These are phyloP conservation scores for Cynara cardunculus DNA, from an alignment of 129 eudicot genomes.

Conservation along the genomic window DNA sequence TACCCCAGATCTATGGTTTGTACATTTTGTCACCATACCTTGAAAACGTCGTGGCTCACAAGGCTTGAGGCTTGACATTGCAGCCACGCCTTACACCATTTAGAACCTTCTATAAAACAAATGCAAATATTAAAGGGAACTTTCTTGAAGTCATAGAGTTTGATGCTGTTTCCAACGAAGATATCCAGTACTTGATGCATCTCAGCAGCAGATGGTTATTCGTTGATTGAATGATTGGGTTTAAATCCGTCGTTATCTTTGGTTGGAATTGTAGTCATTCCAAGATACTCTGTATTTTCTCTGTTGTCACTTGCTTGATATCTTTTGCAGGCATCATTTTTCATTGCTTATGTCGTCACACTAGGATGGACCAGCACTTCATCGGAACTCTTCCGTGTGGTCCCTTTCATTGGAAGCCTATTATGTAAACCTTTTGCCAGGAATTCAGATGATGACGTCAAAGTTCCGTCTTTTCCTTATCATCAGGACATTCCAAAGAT, in stretches of 20 bases:
- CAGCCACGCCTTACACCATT: not conserved
- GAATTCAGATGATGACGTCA: slow-evolving; percentile 28
- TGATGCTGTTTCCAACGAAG: not conserved
- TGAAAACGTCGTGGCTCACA: not conserved
- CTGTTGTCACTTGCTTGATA: not conserved
- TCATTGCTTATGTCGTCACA: slow-evolving; percentile 70
- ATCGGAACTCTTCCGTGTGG: slow-evolving; percentile 52
- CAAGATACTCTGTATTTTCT: not conserved
- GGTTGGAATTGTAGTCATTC: not conserved
- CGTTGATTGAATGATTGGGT: not conserved
- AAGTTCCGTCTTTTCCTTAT: slow-evolving; percentile 47
- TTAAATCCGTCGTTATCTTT: not conserved
- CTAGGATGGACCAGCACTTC: slow-evolving; percentile 75
- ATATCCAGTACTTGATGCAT: not conserved
- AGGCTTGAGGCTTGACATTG: not conserved
- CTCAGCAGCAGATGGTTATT: not conserved
- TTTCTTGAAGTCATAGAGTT: not conserved
- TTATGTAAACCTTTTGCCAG: slow-evolving; percentile 31
- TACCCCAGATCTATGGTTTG: not conserved
- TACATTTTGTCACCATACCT: not conserved
- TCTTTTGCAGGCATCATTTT: slow-evolving; percentile 64
- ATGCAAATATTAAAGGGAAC: not conserved
- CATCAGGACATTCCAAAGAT: slow-evolving; percentile 55
- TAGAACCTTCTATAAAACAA: not conserved
- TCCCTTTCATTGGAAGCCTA: slow-evolving; percentile 42